Base-by-base conservation (phyloP, 495 filamentous ascomycete genomes). In the Talaromyces ruber region DNA sequence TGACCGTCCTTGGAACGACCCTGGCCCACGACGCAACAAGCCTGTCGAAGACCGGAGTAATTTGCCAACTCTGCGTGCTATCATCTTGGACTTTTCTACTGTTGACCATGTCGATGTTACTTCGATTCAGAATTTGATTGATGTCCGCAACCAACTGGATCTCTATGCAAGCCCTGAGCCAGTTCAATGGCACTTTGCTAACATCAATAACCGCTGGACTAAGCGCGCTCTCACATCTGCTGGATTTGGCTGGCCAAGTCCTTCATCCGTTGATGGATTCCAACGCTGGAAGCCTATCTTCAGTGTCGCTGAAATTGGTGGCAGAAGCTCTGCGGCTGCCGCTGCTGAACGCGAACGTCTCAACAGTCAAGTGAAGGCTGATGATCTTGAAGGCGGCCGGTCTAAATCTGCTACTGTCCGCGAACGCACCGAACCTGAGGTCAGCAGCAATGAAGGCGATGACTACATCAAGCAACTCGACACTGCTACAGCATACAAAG, bases 61-160 rank as follows among this genome's bases (percentile, higher is more conserved):
- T 57, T 78, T 86, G 2, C 90, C 94, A 4, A 90, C 87, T 0
- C 83, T 98, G 53, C 93, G 93, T 68, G 93, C 94, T 45, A 80
- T 98, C 68, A 96, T 98, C 61, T 86, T 98, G 21, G 94, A 98
- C 71, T 95, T 98, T 74, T 90, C 87, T 43, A 92, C 91, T 0
- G 94, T 98, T 67, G 97, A 98, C 76, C 93, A 97, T 66, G 90
- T 97, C 56, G 94, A 98, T 66, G 85, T 96, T 60, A 97, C 94
- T 1, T 96, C 92, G 0, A 84, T 97, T 2, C 94, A 98, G 76
- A 89, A 94, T 72, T 78, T 98, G 43, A 96, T 98, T 73, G 94
- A 98, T 67, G 91, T 98, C 2, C 92, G 94, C 71, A 98, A 98
- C 73, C 95, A 98, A 71, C 86, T 98, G 22, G 94, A 98, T 72